A percentile compares a stretch with the other conserved stretches of the same genome.
phyloP scores from a whole-genome alignment of 257 asterid species.

The Lithospermum erythrorhizon region DNA sequence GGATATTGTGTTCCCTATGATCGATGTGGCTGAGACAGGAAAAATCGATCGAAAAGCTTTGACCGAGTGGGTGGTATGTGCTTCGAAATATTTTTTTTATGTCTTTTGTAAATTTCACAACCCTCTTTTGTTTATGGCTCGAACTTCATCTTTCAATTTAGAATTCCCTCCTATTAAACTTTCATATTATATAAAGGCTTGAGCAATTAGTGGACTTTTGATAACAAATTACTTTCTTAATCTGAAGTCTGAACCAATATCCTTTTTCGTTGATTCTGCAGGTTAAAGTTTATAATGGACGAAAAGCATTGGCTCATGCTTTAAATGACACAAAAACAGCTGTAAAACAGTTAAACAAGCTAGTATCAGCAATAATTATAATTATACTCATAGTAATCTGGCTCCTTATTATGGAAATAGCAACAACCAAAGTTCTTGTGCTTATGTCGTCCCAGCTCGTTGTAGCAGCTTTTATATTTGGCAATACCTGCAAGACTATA shows the following conservation, averaged over 20 bases:
- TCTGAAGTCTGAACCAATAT: too few species aligned
- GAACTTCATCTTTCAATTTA: too few species aligned
- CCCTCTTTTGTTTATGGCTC: too few species aligned
- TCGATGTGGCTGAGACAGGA: neutral
- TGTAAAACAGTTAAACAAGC: conserved; percentile 44
- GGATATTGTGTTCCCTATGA: too few species aligned
- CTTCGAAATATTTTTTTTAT: neutral
- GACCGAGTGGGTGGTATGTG: neutral
- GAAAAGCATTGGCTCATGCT: conserved; percentile 11
- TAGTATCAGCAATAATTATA: conserved; percentile 29
- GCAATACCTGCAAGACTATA: conserved; percentile 57
- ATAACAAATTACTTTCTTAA: neutral
- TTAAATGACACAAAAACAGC: conserved; percentile 55
- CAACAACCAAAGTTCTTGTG: conserved; percentile 44
- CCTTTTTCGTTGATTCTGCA: neutral
- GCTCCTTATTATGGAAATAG: conserved; percentile 46
- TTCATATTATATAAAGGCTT: too few species aligned
- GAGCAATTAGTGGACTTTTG: too few species aligned
- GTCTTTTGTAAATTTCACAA: neutral
- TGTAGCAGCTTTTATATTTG: conserved; percentile 47
- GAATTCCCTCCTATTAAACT: too few species aligned
- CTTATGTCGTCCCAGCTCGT: conserved; percentile 48
- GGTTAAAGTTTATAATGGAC: conserved; percentile 6
- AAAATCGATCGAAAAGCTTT: neutral
- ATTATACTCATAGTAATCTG: conserved; percentile 28